A percentile compares a stretch with the other conserved stretches of the same genome.
Evolutionary conservation across 306 rosid genomes (phyloP).

Genomic region (Macrotyloma uniflorum): DNA sequence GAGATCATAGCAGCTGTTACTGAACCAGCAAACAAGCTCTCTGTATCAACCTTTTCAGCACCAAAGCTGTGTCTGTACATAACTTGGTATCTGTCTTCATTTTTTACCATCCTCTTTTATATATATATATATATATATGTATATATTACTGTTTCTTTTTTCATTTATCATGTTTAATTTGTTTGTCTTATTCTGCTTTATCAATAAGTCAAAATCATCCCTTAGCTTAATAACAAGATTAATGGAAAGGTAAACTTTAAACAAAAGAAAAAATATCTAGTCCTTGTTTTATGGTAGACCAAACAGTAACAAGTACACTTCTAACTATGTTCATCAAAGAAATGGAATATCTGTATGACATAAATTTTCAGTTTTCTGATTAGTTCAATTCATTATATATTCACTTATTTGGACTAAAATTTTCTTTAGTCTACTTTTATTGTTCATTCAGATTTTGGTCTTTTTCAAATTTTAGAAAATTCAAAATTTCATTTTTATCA

Average conservation of each 20-base stretch:
- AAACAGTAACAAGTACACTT: neutral
- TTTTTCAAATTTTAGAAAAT: no score
- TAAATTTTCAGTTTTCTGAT: no score
- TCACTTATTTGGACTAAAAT: no score
- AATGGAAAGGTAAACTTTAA: neutral
- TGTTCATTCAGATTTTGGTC: no score
- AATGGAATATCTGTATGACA: no score
- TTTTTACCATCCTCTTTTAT: neutral
- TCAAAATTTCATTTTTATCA: no score
- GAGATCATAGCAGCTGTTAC: no score
- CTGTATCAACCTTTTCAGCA: neutral
- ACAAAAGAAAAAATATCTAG: neutral
- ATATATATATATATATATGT: no score
- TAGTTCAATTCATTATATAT: no score
- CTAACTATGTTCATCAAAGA: neutral
- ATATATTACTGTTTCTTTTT: neutral
- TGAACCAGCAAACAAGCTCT: neutral
- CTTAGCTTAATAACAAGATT: neutral
- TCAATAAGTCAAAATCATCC: neutral
- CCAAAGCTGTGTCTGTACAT: neutral
- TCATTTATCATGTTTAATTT: neutral
- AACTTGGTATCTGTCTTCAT: neutral
- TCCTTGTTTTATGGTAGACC: neutral
- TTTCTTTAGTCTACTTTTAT: no score
- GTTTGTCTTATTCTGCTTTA: neutral